These are phyloP conservation scores for Fusarium napiforme DNA, from an alignment of 2,329 filamentous ascomycete genomes.

Conservation along the genomic window DNA sequence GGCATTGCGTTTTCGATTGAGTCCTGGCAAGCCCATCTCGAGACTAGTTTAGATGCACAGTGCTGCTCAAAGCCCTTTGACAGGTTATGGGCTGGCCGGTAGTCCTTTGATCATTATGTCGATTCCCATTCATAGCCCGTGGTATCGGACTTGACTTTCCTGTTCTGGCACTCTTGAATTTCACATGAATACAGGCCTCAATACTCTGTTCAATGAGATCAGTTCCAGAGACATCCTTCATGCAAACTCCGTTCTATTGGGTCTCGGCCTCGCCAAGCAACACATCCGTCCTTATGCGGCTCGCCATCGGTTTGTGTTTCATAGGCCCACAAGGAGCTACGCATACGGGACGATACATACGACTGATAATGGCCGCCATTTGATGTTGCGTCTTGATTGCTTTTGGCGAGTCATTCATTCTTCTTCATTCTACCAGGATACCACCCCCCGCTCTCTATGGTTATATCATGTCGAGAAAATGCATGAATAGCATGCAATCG, in stretches of 20 bases:
- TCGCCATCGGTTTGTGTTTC: conserved; percentile 36
- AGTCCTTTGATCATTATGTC: neutral
- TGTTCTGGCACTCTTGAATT: conserved; percentile 1
- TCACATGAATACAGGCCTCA: conserved; percentile 10
- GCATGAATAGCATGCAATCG: neutral
- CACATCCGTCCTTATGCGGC: conserved; percentile 27
- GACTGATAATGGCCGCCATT: neutral
- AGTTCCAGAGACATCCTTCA: conserved; percentile 5
- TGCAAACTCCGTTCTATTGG: conserved; percentile 27
- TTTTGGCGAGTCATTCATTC: neutral
- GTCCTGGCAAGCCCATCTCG: neutral
- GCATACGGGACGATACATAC: conserved; percentile 26
- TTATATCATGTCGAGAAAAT: neutral
- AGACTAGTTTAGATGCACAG: neutral
- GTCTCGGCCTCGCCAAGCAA: conserved; percentile 22
- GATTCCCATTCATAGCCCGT: neutral
- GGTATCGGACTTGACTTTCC: conserved; percentile 1
- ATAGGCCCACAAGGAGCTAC: conserved; percentile 21
- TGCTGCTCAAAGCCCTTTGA: neutral
- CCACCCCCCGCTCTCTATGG: neutral
- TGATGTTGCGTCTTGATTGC: conserved; percentile 5
- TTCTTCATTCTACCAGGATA: conserved; percentile 3
- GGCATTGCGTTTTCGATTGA: neutral
- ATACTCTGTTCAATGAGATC: conserved; percentile 14
- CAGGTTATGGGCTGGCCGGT: neutral